Conservation (phyloP, 345 rosid species). For the Moricandia arvensis region DNA sequence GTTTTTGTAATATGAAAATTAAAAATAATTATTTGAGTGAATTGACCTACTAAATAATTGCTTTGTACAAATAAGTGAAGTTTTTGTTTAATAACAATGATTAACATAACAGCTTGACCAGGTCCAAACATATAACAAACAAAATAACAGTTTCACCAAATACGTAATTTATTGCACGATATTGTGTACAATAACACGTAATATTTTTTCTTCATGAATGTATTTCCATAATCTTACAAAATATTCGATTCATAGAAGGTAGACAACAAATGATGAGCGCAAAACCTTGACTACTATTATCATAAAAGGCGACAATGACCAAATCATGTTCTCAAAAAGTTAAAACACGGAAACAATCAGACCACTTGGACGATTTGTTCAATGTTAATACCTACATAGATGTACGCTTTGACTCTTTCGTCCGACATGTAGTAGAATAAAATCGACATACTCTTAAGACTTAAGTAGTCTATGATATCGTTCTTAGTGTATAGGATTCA, state of each 20-base stretch:
- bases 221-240: neutral
- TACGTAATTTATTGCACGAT: neutral
- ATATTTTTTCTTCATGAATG: neutral
- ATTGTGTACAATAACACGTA: neutral
- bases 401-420: neutral
- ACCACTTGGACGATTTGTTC: neutral
- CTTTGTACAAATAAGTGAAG: neutral
- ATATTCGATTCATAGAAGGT: neutral
- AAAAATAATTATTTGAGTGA: no score
- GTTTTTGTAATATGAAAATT: no score
- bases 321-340: neutral
- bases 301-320: neutral
- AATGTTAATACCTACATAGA: neutral
- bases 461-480: constrained; percentile 27
- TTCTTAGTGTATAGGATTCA: constrained; percentile 13
- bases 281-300: neutral
- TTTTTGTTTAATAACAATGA: neutral
- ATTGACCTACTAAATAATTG: no score
- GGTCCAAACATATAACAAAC: neutral
- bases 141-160: neutral
- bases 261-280: neutral
- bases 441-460: constrained; percentile 26
- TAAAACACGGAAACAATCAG: neutral
- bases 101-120: neutral
- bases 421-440: neutral